Conservation (phyloP, 2,329 filamentous ascomycete genomes). For the Moelleriella libera region DNA sequence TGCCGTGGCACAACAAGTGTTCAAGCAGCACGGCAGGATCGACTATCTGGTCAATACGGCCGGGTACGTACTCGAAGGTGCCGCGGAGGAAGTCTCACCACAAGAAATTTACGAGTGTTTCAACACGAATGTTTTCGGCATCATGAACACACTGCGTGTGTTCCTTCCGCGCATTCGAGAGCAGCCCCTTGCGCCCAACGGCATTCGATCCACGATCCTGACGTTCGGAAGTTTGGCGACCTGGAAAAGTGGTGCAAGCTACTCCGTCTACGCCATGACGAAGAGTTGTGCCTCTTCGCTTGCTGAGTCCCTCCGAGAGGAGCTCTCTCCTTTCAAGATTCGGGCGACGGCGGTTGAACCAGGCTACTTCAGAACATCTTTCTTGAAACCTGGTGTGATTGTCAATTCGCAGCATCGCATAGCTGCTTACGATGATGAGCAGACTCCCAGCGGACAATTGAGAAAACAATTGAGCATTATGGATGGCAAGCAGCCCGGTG, state of each 20-base stretch:
- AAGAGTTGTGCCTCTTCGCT: slow-evolving; percentile 32
- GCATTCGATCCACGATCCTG: slow-evolving; percentile 17
- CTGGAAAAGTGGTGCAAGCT: slow-evolving; percentile 21
- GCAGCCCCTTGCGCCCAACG: slow-evolving; percentile 13
- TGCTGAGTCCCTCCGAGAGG: slow-evolving; percentile 25
- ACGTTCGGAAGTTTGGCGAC: slow-evolving; percentile 33
- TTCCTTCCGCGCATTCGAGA: slow-evolving; percentile 32
- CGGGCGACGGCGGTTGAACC: slow-evolving; percentile 29
- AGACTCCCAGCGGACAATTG: slow-evolving; percentile 13
- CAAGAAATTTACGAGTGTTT: slow-evolving; percentile 24
- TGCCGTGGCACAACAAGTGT: slow-evolving; percentile 17
- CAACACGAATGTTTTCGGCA: slow-evolving; percentile 40
- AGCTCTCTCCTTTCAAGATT: slow-evolving; percentile 31
- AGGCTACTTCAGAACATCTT: slow-evolving; percentile 36
- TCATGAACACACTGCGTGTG: slow-evolving; percentile 31
- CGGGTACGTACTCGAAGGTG: slow-evolving; percentile 27
- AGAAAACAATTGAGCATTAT: slow-evolving; percentile 16
- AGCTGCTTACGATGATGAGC: slow-evolving; percentile 16
- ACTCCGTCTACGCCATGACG: slow-evolving; percentile 25
- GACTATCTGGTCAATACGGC: slow-evolving; percentile 35
- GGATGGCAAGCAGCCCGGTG: slow-evolving; percentile 37
- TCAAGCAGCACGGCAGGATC: slow-evolving; percentile 20
- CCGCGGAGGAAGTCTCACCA: slow-evolving; percentile 23
- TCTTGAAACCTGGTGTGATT: slow-evolving; percentile 23
- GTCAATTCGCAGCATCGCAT: slow-evolving; percentile 14